Percentiles rank a stretch among this genome's conserved stretches.
Evolutionary conservation across 371 early-diverging fungal genomes (phyloP).

Genomic region (Rhizopus stolonifer): DNA sequence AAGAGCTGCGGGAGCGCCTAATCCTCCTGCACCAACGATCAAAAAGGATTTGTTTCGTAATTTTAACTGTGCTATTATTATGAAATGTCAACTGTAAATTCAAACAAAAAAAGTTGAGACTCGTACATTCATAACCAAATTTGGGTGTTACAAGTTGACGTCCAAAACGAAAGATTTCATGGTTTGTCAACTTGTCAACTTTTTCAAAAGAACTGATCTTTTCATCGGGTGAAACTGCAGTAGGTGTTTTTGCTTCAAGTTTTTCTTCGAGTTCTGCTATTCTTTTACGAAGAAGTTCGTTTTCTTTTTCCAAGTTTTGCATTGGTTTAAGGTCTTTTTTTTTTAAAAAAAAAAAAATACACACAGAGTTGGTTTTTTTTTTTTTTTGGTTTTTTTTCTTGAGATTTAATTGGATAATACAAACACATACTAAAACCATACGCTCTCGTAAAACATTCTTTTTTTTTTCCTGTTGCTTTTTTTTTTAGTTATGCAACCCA

Average conservation of each 20-base stretch:
- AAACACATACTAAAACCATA: too few relatives aligned
- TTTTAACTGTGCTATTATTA: constrained; percentile 86
- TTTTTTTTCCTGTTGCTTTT: too few relatives aligned
- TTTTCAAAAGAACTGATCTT: constrained; percentile 19
- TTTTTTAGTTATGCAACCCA: constrained; percentile 13
- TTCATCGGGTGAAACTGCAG: constrained; percentile 3
- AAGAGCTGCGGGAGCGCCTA: constrained; percentile 90
- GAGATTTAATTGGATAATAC: too few relatives aligned
- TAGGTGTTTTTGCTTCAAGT: constrained; percentile 2
- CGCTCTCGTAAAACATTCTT: too few relatives aligned
- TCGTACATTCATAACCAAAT: constrained; percentile 76
- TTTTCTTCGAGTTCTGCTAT: constrained; percentile 34
- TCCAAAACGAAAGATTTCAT: constrained; percentile 86
- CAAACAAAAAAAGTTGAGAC: too few relatives aligned
- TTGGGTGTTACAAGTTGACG: constrained; percentile 92
- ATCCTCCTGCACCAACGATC: constrained; percentile 97
- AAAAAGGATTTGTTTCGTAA: constrained; percentile 79
- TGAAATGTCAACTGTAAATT: too few relatives aligned
- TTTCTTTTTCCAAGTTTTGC: constrained; percentile 21
- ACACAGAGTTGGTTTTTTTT: too few relatives aligned
- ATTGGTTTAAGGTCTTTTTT: too few relatives aligned
- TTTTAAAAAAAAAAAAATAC: too few relatives aligned
- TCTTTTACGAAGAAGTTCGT: constrained; percentile 28
- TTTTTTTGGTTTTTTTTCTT: too few relatives aligned
- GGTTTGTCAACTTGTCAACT: constrained; percentile 41